Evolutionary conservation across 805 yeast genomes (phyloP), one percentile per base, ranked within the genome.

Genomic region (Hanseniaspora occidentalis): DNA sequence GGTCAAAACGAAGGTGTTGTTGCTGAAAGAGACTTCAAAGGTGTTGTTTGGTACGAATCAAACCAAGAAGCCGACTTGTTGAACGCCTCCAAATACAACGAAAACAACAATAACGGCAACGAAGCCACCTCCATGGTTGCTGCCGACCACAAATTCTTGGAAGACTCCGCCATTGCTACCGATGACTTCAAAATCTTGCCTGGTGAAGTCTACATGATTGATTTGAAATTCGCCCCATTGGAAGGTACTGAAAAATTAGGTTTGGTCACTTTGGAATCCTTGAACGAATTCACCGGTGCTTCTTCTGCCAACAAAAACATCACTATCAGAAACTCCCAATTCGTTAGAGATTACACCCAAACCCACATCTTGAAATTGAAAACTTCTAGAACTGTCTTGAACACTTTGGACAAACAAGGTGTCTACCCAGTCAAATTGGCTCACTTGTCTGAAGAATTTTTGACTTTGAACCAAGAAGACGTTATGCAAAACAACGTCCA

Each of bases 1-100:
- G 98, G 98, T 40, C 98, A 92, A 67, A 79, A 88, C 44, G 94
- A 85, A 56, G 92, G 86, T 57, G 67, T 86, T 41, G 92, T 86
- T 47, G 89, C 88, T 29, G 98, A 89, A 65, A 73, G 78, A 55
- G 95, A 84, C 49, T 84, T 82, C 64, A 88, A 89, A 62, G 96
- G 95, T 56, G 94, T 88, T 41, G 81, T 73, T 21, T 83, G 94
- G 94, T 71, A 80, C 40, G 94, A 83, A 63, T 69, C 78, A 29
- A 82, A 82, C 59, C 92, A 82, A 62, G 94, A 83, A 63, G 66
- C 67, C 29, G 54, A 57, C 19, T 65, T 82, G 43, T 63, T 79
- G 43, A 58, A 22, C 21, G 37, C 34, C n/a, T 37, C 44, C 57
- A 44, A 67, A 62, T 51, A 51, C 57, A 8, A 51, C 61, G 38